Conservation (phyloP, 441 rosid genomes). For the Francoa sonchifolia region DNA sequence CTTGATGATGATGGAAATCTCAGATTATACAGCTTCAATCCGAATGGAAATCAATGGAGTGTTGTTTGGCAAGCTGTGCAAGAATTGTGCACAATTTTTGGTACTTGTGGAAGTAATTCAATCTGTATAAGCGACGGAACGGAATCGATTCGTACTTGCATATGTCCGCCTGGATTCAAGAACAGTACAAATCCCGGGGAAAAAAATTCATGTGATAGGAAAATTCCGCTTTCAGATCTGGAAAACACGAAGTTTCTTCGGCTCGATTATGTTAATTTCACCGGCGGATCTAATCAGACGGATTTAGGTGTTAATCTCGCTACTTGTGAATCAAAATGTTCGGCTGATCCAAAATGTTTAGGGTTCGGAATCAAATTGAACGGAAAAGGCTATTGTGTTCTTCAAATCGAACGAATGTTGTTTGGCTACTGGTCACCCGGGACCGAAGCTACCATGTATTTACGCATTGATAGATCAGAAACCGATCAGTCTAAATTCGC, state of each 20-base stretch:
- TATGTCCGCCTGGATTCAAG: slow-evolving; percentile 45
- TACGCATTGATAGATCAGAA: slow-evolving; percentile 34
- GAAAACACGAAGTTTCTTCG: slow-evolving; percentile 27
- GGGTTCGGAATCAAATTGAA: slow-evolving; percentile 49
- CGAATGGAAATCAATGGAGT: slow-evolving; percentile 12
- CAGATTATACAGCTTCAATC: slow-evolving; percentile 25
- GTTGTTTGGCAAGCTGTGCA: slow-evolving; percentile 42
- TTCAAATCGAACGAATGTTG: slow-evolving; percentile 26
- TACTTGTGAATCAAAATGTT: slow-evolving; percentile 30
- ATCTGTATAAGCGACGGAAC: slow-evolving; percentile 38
- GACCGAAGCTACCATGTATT: slow-evolving; percentile 24
- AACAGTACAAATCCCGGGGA: slow-evolving; percentile 1
- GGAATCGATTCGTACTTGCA: slow-evolving; percentile 22
- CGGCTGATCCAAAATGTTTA: slow-evolving; percentile 12
- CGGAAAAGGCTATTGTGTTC: slow-evolving; percentile 39
- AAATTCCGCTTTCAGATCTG: slow-evolving; percentile 8
- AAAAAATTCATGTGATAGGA: slow-evolving; percentile 22
- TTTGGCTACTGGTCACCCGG: slow-evolving; percentile 64
- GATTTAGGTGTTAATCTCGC: slow-evolving; percentile 20
- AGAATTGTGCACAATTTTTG: slow-evolving; percentile 40
- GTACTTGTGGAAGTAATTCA: slow-evolving; percentile 42
- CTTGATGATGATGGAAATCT: slow-evolving; percentile 46
- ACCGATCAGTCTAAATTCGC: slow-evolving; percentile 26
- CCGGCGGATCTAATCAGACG: slow-evolving; percentile 27
- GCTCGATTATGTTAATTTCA: slow-evolving; percentile 54